Conservation (phyloP, 768 basidiomycete genomes). For the Suillus alpinus region DNA sequence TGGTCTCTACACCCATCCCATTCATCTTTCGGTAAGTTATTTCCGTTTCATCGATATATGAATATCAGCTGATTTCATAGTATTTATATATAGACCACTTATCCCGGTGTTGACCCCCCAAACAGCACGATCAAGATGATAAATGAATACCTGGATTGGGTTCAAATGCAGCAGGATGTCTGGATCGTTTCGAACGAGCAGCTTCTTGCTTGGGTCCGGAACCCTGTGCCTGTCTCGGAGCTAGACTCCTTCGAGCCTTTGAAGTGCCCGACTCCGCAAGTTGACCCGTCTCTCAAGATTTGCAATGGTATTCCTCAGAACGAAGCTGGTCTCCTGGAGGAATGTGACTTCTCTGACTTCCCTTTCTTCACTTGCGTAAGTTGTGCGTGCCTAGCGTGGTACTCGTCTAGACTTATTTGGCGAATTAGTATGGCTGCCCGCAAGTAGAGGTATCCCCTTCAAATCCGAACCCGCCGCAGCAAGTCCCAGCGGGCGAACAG, state of each 20-base stretch:
- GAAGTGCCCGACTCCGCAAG: constrained; percentile 62
- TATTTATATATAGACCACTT: constrained; percentile 38
- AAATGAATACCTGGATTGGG: constrained; percentile 81
- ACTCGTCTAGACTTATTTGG: background rate
- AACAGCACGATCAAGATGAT: constrained; percentile 69
- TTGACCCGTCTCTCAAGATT: constrained; percentile 52
- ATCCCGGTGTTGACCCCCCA: constrained; percentile 54
- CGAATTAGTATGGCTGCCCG: constrained; percentile 71
- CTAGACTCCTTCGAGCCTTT: constrained; percentile 52
- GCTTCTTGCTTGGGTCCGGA: constrained; percentile 69
- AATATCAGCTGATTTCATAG: constrained; percentile 4
- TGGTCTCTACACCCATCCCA: constrained; percentile 80
- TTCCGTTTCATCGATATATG: background rate
- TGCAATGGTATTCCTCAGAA: constrained; percentile 78
- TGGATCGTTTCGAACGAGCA: constrained; percentile 76
- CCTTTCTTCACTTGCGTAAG: constrained; percentile 78
- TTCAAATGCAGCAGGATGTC: constrained; percentile 64
- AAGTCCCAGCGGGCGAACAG: constrained; percentile 40
- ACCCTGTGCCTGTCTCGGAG: constrained; percentile 64
- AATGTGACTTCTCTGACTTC: constrained; percentile 70
- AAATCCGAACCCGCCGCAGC: constrained; percentile 68
- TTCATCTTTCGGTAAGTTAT: constrained; percentile 57
- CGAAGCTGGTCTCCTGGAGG: constrained; percentile 56
- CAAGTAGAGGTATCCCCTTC: constrained; percentile 45
- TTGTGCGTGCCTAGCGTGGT: constrained; percentile 10